A percentile compares a stretch with the other conserved stretches of the same genome.
Conservation (phyloP, 228 moss, liverwort and hornwort species). For the Sphagnum fallax region DNA sequence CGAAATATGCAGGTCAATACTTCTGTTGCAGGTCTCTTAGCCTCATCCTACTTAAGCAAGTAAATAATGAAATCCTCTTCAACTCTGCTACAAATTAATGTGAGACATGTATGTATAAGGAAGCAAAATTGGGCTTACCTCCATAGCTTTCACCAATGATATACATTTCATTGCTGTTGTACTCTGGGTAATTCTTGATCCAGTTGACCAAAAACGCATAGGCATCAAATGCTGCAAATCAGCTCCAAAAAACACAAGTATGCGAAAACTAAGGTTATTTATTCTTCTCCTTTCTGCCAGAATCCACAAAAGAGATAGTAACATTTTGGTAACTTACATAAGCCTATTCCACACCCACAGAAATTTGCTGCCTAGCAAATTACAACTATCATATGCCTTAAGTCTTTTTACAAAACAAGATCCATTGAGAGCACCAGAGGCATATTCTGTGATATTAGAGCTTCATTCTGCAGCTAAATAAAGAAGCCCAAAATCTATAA, state of each 20-base stretch:
- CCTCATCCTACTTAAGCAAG: background rate
- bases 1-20: background rate
- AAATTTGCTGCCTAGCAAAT: too few species aligned
- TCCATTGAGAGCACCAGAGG: too few species aligned
- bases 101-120: too few species aligned
- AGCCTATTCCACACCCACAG: background rate
- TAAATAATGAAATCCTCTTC: background rate
- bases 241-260: background rate
- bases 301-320: background rate
- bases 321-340: background rate
- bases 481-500: too few species aligned
- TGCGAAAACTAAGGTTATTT: background rate
- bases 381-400: too few species aligned
- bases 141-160: slow-evolving; percentile 77
- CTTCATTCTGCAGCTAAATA: too few species aligned
- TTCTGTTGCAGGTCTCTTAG: background rate
- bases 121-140: slow-evolving; percentile 11
- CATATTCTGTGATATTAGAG: too few species aligned
- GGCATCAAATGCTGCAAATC: slow-evolving; percentile 45
- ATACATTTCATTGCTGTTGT: slow-evolving; percentile 64
- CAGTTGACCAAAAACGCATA: slow-evolving; percentile 58
- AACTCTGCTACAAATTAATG: background rate
- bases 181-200: slow-evolving; percentile 68
- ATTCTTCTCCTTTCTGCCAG: background rate
- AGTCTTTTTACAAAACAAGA: too few species aligned